Conservation (phyloP, 768 basidiomycete species). For the Mycena olivaceomarginata region DNA sequence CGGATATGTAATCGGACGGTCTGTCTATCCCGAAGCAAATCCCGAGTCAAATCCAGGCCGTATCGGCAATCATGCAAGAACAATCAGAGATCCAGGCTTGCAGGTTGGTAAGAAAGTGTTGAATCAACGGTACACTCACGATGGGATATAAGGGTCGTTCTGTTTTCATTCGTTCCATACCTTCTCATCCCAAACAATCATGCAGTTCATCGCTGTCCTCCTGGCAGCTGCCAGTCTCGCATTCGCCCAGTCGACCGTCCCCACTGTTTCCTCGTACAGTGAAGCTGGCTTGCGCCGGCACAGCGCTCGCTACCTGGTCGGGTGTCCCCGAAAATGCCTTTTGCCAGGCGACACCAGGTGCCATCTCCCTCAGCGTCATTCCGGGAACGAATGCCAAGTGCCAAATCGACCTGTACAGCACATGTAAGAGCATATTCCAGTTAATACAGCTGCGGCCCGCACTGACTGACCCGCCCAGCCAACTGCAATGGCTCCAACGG, state of each 20-base stretch:
- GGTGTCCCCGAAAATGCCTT: constrained; percentile 25
- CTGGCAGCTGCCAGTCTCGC: constrained; percentile 4
- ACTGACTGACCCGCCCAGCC: constrained; percentile 1
- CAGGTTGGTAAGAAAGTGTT: too few relatives aligned
- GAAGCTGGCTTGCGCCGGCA: constrained; percentile 10
- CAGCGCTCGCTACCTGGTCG: constrained; percentile 19
- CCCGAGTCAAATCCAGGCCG: too few relatives aligned
- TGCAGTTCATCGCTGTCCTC: constrained; percentile 15
- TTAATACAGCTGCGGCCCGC: too few relatives aligned
- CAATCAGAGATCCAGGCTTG: too few relatives aligned
- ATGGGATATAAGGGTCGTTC: too few relatives aligned
- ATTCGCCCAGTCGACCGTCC: background rate
- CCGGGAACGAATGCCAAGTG: constrained; percentile 4
- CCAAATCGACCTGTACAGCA: constrained; percentile 21
- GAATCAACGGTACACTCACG: too few relatives aligned
- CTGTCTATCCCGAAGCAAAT: too few relatives aligned
- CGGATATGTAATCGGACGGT: too few relatives aligned
- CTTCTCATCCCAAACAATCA: background rate
- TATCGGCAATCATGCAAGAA: too few relatives aligned
- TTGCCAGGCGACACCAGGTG: constrained; percentile 24
- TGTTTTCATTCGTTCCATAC: too few relatives aligned
- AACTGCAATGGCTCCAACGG: constrained; percentile 5
- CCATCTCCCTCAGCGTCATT: constrained; percentile 5
- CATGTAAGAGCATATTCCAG: background rate
- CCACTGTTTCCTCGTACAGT: constrained; percentile 16